Evolutionary conservation across 176 grass and related monocot genomes (phyloP).

Genomic region (Hyparrhenia diplandra): DNA sequence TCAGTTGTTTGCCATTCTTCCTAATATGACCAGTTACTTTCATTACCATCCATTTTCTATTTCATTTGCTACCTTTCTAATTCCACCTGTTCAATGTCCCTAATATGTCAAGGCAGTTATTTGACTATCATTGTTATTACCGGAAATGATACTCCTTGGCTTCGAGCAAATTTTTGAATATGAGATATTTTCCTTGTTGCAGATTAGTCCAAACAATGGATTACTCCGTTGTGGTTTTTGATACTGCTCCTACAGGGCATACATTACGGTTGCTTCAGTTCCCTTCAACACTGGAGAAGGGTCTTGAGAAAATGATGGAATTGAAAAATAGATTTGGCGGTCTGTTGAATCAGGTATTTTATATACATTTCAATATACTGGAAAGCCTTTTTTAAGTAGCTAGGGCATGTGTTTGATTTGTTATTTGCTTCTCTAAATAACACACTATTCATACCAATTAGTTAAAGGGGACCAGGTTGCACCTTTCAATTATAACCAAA

Average conservation of each 20-base stretch:
- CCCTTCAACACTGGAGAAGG: slow-evolving; percentile 95
- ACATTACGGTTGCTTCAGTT: slow-evolving; percentile 94
- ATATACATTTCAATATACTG: slow-evolving; percentile 26
- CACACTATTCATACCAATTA: neutral
- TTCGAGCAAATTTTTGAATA: neutral
- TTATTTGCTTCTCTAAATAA: neutral
- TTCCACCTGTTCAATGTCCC: neutral
- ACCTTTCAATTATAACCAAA: slow-evolving; percentile 12
- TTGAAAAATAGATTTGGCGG: slow-evolving; percentile 97
- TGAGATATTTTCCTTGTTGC: slow-evolving; percentile 30
- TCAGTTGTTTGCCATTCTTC: slow-evolving; percentile 17
- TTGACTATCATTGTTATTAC: neutral
- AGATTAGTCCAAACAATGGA: slow-evolving; percentile 99
- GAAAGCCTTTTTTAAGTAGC: neutral
- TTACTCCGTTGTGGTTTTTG: slow-evolving; percentile 99
- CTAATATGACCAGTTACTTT: neutral
- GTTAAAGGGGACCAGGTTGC: too few relatives aligned
- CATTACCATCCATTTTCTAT: neutral
- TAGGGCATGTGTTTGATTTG: neutral
- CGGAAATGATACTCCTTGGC: neutral
- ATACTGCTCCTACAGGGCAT: slow-evolving; percentile 98
- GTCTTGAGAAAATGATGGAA: slow-evolving; percentile 91
- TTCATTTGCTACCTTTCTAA: neutral
- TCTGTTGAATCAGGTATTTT: slow-evolving; percentile 78
- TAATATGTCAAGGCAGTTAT: neutral